Base-by-base conservation (phyloP, 2,329 filamentous ascomycete species). In the Ophiostoma angusticollis region DNA sequence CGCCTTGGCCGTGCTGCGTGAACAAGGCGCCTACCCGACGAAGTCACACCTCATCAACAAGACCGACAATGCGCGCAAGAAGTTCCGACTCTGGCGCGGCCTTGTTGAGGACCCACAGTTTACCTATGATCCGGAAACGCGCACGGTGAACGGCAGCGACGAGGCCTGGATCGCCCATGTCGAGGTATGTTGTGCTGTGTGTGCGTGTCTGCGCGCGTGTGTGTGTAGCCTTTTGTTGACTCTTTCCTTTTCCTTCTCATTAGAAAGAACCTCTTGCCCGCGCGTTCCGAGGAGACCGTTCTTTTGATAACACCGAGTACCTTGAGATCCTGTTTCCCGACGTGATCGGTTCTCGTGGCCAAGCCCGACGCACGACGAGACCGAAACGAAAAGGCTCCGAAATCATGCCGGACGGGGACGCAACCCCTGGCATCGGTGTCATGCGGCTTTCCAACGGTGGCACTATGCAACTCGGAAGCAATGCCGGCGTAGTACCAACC, bases 11-110 rank as follows among this genome's bases (percentile, higher is more conserved):
- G 70, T 68, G 23, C 56, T 76, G 39, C 64, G 68, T 55, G 67
- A 70, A 22, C 72, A 75, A 49, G 61, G 61, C 50, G 70, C 71
- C 32, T 72, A 64, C 45, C 70, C 71, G n/a, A 65, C 71, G 45
- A 75, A 75, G 57, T 68, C 64, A 48, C 72, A 76, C 39, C 65
- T 76, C 25, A 73, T 76, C 54, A 76, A 76, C 59, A 76, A 76
- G 58, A 72, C 69, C 46, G 72, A 76, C 56, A 76, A 76, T 54
- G 72, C 72, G 43, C 64, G 72, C 36, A 76, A 76, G 54, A 70
- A 72, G 49, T 76, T 75, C 45, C 68, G 72, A n/a, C 58, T 75
- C 37, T 76, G 72, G 72, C 58, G 72, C 14, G 70, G 71, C 17
- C 54, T 76, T 47, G 60, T 71, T 18, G 72, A 75, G 51, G 64